Conservation (phyloP, 2,329 filamentous ascomycete genomes). For the Hymenoscyphus scutula region DNA sequence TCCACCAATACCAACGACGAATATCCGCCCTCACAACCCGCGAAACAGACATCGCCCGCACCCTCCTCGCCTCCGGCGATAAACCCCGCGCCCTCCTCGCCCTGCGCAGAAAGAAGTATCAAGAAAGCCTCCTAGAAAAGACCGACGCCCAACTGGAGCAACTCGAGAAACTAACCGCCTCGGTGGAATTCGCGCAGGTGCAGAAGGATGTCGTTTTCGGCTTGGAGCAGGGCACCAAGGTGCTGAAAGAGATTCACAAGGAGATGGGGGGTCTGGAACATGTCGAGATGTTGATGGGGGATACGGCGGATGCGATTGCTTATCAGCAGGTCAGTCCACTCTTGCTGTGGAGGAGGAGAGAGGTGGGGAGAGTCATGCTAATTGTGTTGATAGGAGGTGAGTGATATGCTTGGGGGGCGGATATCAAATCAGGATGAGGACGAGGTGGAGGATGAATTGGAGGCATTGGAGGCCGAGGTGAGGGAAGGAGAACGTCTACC, state of each 20-base stretch:
- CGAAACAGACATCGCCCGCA: constrained; percentile 81
- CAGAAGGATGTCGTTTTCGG: constrained; percentile 96
- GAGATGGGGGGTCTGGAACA: constrained; percentile 95
- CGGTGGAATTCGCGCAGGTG: constrained; percentile 92
- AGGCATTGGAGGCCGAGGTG: constrained; percentile 69
- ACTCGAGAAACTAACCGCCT: constrained; percentile 81
- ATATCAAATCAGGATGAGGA: constrained; percentile 96
- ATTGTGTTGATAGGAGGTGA: constrained; percentile 67
- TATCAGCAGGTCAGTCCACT: constrained; percentile 72
- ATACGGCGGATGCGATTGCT: constrained; percentile 83
- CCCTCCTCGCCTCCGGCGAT: constrained; percentile 78
- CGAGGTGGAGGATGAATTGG: constrained; percentile 94
- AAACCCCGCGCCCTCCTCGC: constrained; percentile 81
- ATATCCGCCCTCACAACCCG: constrained; percentile 82
- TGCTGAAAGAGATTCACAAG: constrained; percentile 84
- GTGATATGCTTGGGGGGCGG: constrained; percentile 80
- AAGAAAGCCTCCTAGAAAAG: constrained; percentile 82
- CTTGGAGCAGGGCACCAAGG: constrained; percentile 84
- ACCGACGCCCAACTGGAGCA: constrained; percentile 94
- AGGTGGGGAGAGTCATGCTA: no score
- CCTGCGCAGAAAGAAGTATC: constrained; percentile 93
- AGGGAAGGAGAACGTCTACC: constrained; percentile 36
- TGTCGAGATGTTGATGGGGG: constrained; percentile 93
- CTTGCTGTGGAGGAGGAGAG: constrained; percentile 10
- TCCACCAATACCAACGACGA: constrained; percentile 92